Percentiles rank a stretch among this genome's conserved stretches.
Conservation (phyloP, 805 yeast genomes). For the Zygosaccharomyces lentus region DNA sequence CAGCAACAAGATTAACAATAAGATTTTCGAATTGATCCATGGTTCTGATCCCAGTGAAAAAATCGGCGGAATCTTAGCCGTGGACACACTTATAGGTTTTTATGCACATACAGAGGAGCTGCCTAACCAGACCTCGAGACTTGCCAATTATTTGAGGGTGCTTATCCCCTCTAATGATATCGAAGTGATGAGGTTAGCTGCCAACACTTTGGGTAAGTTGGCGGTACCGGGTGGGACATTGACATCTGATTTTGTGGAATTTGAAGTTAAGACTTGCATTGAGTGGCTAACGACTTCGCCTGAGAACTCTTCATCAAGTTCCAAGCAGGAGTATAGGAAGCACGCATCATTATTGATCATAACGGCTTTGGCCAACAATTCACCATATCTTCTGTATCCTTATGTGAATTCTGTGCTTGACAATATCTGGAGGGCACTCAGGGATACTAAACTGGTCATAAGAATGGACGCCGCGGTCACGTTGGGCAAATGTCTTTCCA, state of each 20-base stretch:
- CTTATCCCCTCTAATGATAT: constrained; percentile 78
- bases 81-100: constrained; percentile 79
- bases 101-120: constrained; percentile 80
- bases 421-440: constrained; percentile 80
- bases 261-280: constrained; percentile 80
- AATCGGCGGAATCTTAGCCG: constrained; percentile 87
- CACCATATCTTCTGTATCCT: constrained; percentile 77
- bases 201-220: constrained; percentile 79
- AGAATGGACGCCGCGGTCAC: constrained; percentile 83
- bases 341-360: constrained; percentile 88
- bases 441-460: constrained; percentile 71
- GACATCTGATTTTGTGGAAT: constrained; percentile 89
- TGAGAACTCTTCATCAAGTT: constrained; percentile 40
- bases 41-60: constrained; percentile 67
- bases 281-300: constrained; percentile 77
- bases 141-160: constrained; percentile 81
- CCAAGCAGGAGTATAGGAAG: constrained; percentile 76
- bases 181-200: constrained; percentile 82
- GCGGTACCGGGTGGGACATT: constrained; percentile 87
- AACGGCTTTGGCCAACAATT: constrained; percentile 76
- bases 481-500: constrained; percentile 69
- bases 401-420: constrained; percentile 75
- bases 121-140: constrained; percentile 82
- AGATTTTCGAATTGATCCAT: constrained; percentile 79
- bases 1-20: constrained; percentile 80